Evolutionary conservation across 208 protist genomes (phyloP).

Genomic region (Acanthamoeba triangularis): DNA sequence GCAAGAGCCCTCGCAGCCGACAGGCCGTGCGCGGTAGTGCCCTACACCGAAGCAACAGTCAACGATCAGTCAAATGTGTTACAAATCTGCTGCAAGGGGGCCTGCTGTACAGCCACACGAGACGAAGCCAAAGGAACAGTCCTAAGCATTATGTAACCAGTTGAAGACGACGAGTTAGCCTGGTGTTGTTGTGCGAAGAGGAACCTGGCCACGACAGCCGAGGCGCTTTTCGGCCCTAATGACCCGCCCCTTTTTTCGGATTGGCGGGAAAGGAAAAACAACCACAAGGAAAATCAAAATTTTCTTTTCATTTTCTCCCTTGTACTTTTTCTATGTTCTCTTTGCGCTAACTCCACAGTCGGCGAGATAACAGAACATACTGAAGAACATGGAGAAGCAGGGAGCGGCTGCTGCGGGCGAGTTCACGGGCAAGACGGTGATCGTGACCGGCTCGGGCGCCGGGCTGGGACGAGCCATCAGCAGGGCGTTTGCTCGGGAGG

Average conservation of each 20-base stretch:
- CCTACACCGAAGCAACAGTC: background rate
- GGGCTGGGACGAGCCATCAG: constrained; percentile 55
- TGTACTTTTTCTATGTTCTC: too few species aligned
- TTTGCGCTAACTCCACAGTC: background rate
- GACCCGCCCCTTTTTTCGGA: background rate
- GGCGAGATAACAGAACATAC: background rate
- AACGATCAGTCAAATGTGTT: background rate
- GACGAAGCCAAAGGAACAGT: constrained; percentile 27
- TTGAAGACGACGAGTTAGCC: background rate
- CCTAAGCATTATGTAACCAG: background rate
- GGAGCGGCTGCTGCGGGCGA: background rate
- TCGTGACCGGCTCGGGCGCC: constrained; percentile 29
- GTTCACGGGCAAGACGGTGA: constrained; percentile 16
- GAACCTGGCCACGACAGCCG: background rate
- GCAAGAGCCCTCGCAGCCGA: constrained; percentile 29
- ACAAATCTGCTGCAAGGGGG: background rate
- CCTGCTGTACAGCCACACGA: background rate
- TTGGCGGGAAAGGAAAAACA: background rate
- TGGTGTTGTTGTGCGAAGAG: background rate
- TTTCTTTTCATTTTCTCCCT: background rate
- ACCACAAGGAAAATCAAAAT: background rate
- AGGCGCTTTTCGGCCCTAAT: background rate
- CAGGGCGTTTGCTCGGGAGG: background rate
- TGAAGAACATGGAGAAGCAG: background rate
- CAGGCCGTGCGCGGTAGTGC: background rate